phyloP scores from a whole-genome alignment of 371 early-diverging fungal genomes.

The Mortierella sp. region DNA sequence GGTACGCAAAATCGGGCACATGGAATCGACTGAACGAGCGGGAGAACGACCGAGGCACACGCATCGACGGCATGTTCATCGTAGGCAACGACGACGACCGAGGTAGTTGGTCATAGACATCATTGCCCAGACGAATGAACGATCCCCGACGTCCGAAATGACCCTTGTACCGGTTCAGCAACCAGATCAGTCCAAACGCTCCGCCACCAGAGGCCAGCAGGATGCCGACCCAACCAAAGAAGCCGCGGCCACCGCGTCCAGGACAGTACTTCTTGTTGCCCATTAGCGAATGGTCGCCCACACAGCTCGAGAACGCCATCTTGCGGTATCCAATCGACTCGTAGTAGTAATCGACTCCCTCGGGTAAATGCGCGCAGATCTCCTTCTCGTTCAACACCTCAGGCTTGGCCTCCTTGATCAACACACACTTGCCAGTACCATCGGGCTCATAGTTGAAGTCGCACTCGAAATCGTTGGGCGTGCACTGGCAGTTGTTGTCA shows the following conservation, averaged over 20 bases:
- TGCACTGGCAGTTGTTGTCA: conserved; percentile 81
- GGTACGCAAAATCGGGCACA: conserved; percentile 37
- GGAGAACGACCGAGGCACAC: conserved; percentile 34
- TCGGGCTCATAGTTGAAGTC: conserved; percentile 84
- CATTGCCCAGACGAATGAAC: conserved; percentile 42
- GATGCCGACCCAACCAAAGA: conserved; percentile 60
- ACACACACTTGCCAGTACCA: conserved; percentile 68
- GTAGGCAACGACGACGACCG: conserved; percentile 48
- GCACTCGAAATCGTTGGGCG: conserved; percentile 90
- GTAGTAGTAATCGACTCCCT: conserved; percentile 68
- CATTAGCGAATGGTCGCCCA: conserved; percentile 70
- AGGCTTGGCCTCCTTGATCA: conserved; percentile 74
- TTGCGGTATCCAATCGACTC: conserved; percentile 78
- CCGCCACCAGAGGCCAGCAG: conserved; percentile 41
- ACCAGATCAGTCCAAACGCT: conserved; percentile 26
- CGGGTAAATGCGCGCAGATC: conserved; percentile 65
- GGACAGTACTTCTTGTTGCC: conserved; percentile 78
- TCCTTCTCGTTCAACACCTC: conserved; percentile 57
- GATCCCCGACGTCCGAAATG: conserved; percentile 26
- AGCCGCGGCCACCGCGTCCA: conserved; percentile 63
- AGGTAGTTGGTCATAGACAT: conserved; percentile 45
- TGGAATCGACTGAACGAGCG: conserved; percentile 30
- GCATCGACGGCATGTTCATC: conserved; percentile 40
- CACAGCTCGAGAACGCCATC: conserved; percentile 81
- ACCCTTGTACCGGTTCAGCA: conserved; percentile 32